A percentile compares a stretch with the other conserved stretches of the same genome.
Conservation (phyloP, 2,329 filamentous ascomycete genomes). For the Aspergillus ibericus region DNA sequence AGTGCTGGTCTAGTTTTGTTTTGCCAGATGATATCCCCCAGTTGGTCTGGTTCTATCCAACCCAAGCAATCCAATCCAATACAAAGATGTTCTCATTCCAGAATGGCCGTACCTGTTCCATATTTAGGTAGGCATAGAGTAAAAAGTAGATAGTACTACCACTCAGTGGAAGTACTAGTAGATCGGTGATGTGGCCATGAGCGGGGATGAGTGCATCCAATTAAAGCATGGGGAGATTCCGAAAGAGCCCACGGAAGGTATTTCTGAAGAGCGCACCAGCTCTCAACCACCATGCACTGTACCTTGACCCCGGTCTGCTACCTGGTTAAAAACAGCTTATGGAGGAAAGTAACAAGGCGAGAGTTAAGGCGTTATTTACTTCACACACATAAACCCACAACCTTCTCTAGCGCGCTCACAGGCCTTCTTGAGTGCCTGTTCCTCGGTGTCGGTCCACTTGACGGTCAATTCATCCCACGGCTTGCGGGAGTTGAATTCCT, state of each 20-base stretch:
- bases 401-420: conserved; percentile 59
- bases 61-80: not conserved
- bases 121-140: not conserved
- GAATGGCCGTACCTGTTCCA: not conserved
- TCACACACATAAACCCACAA: conserved; percentile 60
- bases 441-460: conserved; percentile 65
- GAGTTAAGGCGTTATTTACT: conserved; percentile 38
- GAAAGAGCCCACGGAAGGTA: not conserved
- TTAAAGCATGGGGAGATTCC: not conserved
- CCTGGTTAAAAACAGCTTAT: not conserved
- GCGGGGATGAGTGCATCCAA: too few relatives aligned
- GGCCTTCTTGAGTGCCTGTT: conserved; percentile 58
- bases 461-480: conserved; percentile 62
- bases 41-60: not conserved
- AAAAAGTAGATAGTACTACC: not conserved
- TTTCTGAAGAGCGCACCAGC: not conserved
- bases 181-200: not conserved
- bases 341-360: not conserved
- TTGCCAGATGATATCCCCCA: not conserved
- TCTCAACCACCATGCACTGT: not conserved
- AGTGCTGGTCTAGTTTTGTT: not conserved
- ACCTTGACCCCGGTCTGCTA: not conserved
- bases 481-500: conserved; percentile 60
- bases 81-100: not conserved
- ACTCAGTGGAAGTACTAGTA: not conserved